Evolutionary conservation across 345 rosid species (phyloP).

Genomic region (Dimocarpus longan): DNA sequence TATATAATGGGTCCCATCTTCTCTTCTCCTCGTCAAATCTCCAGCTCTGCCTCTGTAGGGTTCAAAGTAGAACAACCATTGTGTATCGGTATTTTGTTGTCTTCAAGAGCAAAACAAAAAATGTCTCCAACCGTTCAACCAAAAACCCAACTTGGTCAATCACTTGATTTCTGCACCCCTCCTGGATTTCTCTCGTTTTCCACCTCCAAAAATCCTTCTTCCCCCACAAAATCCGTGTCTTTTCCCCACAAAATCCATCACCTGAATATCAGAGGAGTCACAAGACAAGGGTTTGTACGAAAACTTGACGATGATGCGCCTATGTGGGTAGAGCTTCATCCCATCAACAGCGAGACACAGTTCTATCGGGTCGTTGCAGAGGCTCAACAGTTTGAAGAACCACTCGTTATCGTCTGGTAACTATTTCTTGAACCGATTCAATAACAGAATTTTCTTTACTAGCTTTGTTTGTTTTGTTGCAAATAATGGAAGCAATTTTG

Average conservation of each 20-base stretch:
- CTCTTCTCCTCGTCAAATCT: not conserved
- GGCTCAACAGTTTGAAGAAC: conserved; percentile 66
- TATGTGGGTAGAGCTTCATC: conserved; percentile 53
- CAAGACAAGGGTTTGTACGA: conserved; percentile 37
- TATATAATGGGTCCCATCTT: not conserved
- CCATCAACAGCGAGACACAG: conserved; percentile 60
- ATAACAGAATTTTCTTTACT: not conserved
- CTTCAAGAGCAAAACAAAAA: not conserved
- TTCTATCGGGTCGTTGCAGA: conserved; percentile 80
- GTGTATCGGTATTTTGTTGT: not conserved
- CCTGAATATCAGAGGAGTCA: conserved; percentile 20
- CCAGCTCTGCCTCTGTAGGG: not conserved
- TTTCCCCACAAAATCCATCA: conserved; percentile 27
- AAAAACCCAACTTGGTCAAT: conserved; percentile 23
- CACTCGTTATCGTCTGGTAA: conserved; percentile 75
- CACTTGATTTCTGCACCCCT: conserved; percentile 20
- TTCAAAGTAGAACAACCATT: not conserved
- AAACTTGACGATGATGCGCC: conserved; percentile 72
- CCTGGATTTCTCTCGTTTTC: conserved; percentile 19
- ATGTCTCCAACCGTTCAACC: conserved; percentile 23
- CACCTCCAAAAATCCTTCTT: conserved; percentile 21
- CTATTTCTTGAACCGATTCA: not conserved
- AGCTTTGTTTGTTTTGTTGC: not conserved
- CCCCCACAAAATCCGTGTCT: conserved; percentile 11
- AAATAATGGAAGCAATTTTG: conserved; percentile 17